A percentile compares a stretch with the other conserved stretches of the same genome.
Evolutionary conservation across 495 filamentous ascomycete species (phyloP).

Genomic region (Rostrohypoxylon terebratum): DNA sequence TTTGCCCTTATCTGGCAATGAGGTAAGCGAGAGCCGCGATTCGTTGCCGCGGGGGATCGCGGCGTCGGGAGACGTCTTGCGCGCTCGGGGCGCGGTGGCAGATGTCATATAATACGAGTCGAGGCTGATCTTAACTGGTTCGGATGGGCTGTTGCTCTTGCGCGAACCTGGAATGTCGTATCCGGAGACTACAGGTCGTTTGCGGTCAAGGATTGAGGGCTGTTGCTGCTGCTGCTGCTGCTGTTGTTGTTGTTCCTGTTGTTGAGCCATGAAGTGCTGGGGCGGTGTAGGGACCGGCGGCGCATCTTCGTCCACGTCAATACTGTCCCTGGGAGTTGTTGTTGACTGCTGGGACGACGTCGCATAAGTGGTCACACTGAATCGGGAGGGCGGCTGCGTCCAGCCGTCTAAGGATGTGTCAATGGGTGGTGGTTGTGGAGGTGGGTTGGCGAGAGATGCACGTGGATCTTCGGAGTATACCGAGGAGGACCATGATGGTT

Average conservation of each 20-base stretch:
- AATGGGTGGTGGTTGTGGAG: conserved; percentile 9
- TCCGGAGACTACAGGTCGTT: conserved; percentile 47
- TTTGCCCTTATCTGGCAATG: conserved; percentile 60
- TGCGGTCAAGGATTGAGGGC: conserved; percentile 54
- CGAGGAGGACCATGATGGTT: conserved; percentile 54
- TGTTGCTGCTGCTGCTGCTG: conserved; percentile 12
- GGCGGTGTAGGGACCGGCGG: conserved; percentile 52
- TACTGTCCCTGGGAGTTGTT: conserved; percentile 67
- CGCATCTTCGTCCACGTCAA: conserved; percentile 59
- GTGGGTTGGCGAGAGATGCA: conserved; percentile 18
- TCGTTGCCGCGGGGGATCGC: conserved; percentile 8
- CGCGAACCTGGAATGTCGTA: conserved; percentile 33
- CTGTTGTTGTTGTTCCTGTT: conserved; percentile 2
- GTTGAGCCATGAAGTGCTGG: conserved; percentile 42
- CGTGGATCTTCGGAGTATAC: conserved; percentile 50
- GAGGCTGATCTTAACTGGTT: conserved; percentile 46
- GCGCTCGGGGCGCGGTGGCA: conserved; percentile 1
- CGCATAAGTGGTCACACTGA: conserved; percentile 80
- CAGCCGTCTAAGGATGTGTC: conserved; percentile 48
- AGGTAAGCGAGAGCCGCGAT: conserved; percentile 11
- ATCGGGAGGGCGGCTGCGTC: conserved; percentile 72
- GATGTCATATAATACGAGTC: conserved; percentile 43
- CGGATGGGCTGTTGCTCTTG: conserved; percentile 21
- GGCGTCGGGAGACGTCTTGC: conserved; percentile 32
- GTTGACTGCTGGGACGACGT: conserved; percentile 63